Evolutionary conservation across 225 moss, liverwort and hornwort species (phyloP).

Genomic region (Climacium dendroides): DNA sequence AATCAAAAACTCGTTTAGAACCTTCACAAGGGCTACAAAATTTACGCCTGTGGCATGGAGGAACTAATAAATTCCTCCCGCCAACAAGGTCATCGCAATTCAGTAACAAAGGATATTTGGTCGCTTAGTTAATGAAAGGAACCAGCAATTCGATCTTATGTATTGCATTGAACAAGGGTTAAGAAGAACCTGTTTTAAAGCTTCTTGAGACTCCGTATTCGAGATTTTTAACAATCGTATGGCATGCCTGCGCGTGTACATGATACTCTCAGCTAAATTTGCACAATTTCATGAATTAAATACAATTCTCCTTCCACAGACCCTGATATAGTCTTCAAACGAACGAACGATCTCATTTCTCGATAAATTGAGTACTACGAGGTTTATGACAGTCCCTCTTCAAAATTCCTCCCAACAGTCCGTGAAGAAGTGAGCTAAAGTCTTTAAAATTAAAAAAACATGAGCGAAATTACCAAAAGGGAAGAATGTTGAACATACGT

Average conservation of each 20-base stretch:
- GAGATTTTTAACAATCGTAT: conserved; percentile 21
- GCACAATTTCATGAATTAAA: background rate
- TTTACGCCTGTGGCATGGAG: background rate
- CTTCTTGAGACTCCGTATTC: conserved; percentile 20
- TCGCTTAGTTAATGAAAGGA: background rate
- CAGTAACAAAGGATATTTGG: background rate
- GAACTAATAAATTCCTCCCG: background rate
- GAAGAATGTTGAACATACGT: conserved; percentile 32
- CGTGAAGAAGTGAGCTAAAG: background rate
- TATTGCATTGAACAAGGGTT: background rate
- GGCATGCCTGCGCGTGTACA: conserved; percentile 25
- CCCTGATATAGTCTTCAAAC: background rate
- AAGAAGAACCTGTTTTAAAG: conserved; percentile 22
- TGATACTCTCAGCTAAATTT: background rate
- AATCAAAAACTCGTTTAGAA: background rate
- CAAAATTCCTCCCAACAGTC: background rate
- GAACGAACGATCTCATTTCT: background rate
- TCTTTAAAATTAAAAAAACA: background rate
- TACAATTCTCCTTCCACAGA: background rate
- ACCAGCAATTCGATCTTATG: background rate
- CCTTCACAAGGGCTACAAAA: background rate
- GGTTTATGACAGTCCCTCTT: background rate
- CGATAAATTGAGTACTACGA: background rate
- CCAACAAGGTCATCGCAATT: background rate
- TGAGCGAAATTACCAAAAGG: conserved; percentile 8